Evolutionary conservation across 805 yeast genomes (phyloP), one percentile per base, ranked within the genome.

Genomic region (Candida railenensis): DNA sequence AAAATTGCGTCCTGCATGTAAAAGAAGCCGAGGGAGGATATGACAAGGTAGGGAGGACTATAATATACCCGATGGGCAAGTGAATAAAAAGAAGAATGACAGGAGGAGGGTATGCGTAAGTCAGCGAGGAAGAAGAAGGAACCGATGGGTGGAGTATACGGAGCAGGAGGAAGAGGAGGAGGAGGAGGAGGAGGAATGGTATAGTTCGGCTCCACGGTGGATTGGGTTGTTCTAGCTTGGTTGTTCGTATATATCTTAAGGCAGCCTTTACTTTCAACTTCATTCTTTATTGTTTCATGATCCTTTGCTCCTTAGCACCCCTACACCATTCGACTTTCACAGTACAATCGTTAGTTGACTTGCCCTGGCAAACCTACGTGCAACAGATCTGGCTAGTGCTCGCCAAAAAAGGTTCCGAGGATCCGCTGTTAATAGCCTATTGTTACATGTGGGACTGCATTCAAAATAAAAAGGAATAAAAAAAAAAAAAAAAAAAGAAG

Each of bases 1-100:
- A 40, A 38, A 20, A 12, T 22, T 15, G 25, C 34, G 21, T n/a
- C 42, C 42, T 40, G 42, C 42, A 40, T 15, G 22, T 16, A n/a
- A 16, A 15, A 34, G n/a, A 22, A 18, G 21, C 41, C 41, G 41
- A 38, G 41, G 41, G 14, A 16, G 14, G 14, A 5, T 5, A 12
- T 34, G 8, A 12, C 5, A 12, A 12, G 5, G 8, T 18, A 18
- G 11, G 14, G 19, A 34, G 37, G 37, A 25, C 11, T 5, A 25
- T 7, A 25, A 5, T 25, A 25, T 25, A 25, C 11, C 30, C 30
- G 30, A 25, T 25, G 30, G 30, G 5, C 11, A 25, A 25, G 11
- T 25, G 30, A 25, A 11, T 7, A 8, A 5, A 12, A 34, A 12
- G 9, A 8, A 5, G 37, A 34, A 12, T 34, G 37, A 18, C 37